Base-by-base conservation (phyloP, 768 basidiomycete species). In the Tylopilus balloui region DNA sequence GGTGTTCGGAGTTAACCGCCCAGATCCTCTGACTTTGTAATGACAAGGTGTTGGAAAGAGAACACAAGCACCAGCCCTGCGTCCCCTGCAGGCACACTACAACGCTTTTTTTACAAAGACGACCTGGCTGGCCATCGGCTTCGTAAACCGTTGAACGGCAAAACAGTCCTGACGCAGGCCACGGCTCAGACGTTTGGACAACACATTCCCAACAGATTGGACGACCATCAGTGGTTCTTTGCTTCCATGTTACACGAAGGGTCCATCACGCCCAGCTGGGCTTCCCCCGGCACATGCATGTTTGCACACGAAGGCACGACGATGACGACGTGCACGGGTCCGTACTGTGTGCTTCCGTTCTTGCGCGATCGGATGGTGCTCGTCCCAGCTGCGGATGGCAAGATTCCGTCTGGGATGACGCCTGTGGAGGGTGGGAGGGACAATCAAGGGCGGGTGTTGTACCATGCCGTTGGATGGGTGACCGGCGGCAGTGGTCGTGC, bases 351-450 rank as follows among this genome's bases (percentile, higher is more conserved):
- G 34, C 29, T 52, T 5, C 51, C 41, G n/a, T 52, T 15, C 24
- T 8, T 27, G 24, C 41, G n/a, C 19, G 51, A 47, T 31, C 10
- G 24, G 9, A 45, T 48, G 51, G 6, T 23, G 20, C 47, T 44
- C 24, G 42, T 48, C 17, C 9, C 20, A 6, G 27, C 52, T 20
- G 13, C 9, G 17, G n/a, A 36, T 19, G 43, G 43, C 1, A 24
- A 15, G 17, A 27, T 52, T 21, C 52, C 47, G 2, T 19, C n/a
- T 17, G 42, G 43, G 7, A 12, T 0, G 17, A 41, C 27, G 5
- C 51, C 51, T 1, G 51, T 47, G 45, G 45, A 47, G 11, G 51
- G 51, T 14, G 45, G 35, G 35, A 47, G 36, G n/a, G 45, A 47
- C 11, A n/a, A 24, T 7, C 13, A 43, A 10, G 47, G 47, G 9